Percentiles rank a stretch among this genome's conserved stretches.
Evolutionary conservation across 2,329 filamentous ascomycete genomes (phyloP).

Genomic region (Penicillium sp.): DNA sequence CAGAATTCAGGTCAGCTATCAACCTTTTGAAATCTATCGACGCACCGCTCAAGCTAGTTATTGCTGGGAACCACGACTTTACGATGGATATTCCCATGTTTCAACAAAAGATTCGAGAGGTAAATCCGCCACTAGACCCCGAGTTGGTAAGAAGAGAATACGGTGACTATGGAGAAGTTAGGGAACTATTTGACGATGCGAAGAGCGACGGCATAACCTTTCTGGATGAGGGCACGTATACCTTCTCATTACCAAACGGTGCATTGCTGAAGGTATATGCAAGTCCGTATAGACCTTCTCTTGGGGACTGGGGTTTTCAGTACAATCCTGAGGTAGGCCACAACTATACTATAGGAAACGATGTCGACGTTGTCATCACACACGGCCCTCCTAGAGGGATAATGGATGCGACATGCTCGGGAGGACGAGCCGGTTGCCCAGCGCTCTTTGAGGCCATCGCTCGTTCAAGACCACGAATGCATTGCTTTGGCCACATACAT

Average conservation of each 20-base stretch:
- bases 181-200: constrained; percentile 46
- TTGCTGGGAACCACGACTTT: constrained; percentile 62
- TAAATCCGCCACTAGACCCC: constrained; percentile 24
- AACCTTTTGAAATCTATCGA: constrained; percentile 48
- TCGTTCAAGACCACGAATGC: constrained; percentile 38
- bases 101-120: constrained; percentile 37
- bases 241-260: constrained; percentile 57
- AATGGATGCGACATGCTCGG: constrained; percentile 49
- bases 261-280: constrained; percentile 57
- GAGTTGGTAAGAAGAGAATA: constrained; percentile 43
- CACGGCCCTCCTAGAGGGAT: constrained; percentile 61
- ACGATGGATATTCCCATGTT: constrained; percentile 48
- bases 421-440: constrained; percentile 39
- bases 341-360: constrained; percentile 35
- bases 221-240: constrained; percentile 57
- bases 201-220: constrained; percentile 50
- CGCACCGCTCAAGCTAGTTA: constrained; percentile 59
- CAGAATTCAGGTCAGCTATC: constrained; percentile 50
- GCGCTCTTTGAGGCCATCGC: constrained; percentile 38
- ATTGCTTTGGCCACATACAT: constrained; percentile 50
- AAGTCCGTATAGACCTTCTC: constrained; percentile 58
- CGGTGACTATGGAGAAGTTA: constrained; percentile 46
- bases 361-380: constrained; percentile 57
- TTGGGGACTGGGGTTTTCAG: constrained; percentile 57
- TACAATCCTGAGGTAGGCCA: constrained; percentile 49